Base-by-base conservation (phyloP, 192 early-diverging fungal genomes). In the Paraglomus occultum region DNA sequence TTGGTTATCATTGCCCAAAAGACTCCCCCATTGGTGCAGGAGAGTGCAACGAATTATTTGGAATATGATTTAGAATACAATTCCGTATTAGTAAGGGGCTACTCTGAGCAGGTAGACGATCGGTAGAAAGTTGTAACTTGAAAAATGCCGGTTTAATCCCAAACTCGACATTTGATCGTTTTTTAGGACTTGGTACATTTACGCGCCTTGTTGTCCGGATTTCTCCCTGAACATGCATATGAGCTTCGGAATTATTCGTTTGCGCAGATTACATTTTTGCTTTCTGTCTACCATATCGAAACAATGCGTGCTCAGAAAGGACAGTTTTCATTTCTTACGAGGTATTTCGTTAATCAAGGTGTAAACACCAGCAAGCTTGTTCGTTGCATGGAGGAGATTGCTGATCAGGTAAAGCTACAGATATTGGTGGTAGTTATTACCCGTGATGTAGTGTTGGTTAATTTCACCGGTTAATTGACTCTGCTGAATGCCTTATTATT, bases 21-120 rank as follows among this genome's bases (percentile, higher is more conserved):
- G 51, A 91, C 95, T 4, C 95, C 97, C 1, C 80, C 90, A 0
- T 82, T 99, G 61, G 84, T 94, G 7, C 85, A 90, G 42, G 87
- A 85, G 39, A 82, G 82, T 31, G 77, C 86, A 0, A 83, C 83
- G 47, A 89, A 90, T 49, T 93, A 91, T 55, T 73, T 99, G 51
- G 94, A 95, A 54, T 90, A 86, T 17, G 94, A 97, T 77, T 80
- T 99, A 9, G 87, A 90, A 57, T 88, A 88, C 71, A 92, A 93
- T 73, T 94, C 94, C 20, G 87, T 96, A 5, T 76, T 97, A 15
- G 82, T 87, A 65, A 76, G 81, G 54, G 83, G 80, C 8, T 79
- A 84, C 42, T 49, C 77, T 7, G 86, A 88, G 17, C 81, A 83
- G 49, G 67, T 59, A 20, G 1, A 31, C 44, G 9, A 42, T 70